Evolutionary conservation across 345 rosid genomes (phyloP), one percentile per base, ranked within the genome.

Genomic region (Heritiera littoralis): DNA sequence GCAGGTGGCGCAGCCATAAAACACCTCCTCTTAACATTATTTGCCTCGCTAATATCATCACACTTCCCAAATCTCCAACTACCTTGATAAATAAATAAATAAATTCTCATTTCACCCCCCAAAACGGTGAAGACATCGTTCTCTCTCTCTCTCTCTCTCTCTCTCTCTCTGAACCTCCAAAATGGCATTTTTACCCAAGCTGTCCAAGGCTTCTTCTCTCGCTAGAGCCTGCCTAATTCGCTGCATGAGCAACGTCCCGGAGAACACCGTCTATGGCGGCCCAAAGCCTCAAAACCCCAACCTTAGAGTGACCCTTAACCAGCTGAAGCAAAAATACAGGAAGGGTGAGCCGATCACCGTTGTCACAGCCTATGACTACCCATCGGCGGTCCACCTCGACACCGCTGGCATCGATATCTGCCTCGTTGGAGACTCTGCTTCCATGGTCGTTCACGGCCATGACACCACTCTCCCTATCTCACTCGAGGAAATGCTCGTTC

Each of bases 401-500:
- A 80, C 85, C 71, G 95, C 98, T 6, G 98, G 94, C 32, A 89
- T 96, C 28, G 97, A 96, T 77, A 74, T 94, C 66, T 91, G 95
- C 80, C 82, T 96, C 30, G 97, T 94, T 10, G 99, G 99, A 5
- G 97, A 96, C 82, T 92, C 99, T 0, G 97, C 98, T 46, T 80
- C 98, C 65, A 96, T 96, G 98, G 99, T 94, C 38, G 94, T 96
- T 71, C 99, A 96, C 83, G 97, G 97, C n/a, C 88, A 92, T 65
- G 99, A 92, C 86, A 96, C 97, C 32, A 96, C 98, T 4, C 96
- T 96, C 79, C 99, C 97, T 20, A 89, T 96, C 84, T 64, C 95
- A 35, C 90, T 96, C 14, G 97, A 43, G 0, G 98, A 96, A 81
- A 96, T 96, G 97, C 95, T 96, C 48, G 94, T 90, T 78, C 99